Base-by-base conservation (phyloP, 192 early-diverging fungal genomes). In the Backusella mclennaniae region DNA sequence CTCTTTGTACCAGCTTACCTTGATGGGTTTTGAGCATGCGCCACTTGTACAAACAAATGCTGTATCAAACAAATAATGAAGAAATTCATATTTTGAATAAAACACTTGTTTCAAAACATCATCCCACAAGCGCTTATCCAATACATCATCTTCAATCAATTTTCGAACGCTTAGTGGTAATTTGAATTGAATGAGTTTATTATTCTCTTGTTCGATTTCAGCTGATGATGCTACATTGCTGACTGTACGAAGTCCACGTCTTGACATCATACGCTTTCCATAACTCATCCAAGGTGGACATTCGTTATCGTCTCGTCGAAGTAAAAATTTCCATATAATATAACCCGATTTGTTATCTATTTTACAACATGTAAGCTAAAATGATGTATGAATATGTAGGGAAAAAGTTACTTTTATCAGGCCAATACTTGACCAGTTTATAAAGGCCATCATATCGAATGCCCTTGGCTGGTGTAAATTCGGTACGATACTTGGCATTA, bases 391-490 rank as follows among this genome's bases (percentile, higher is more conserved):
- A 19, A 63, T n/a, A 35, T 23, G 15, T 19, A 67, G 31, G 11
- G 9, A 56, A 21, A 0, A 56, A 56, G 21, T 63, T 74, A 79
- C 77, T 46, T 80, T 72, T 84, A 52, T 90, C 81, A 17, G 76
- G 82, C 90, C 90, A 91, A 78, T 92, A 91, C 71, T 85, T 86
- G 15, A 89, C 91, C 8, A 93, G 21, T 12, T 89, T 90, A 77
- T 93, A 92, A 31, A 92, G 31, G 1, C 90, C 92, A 79, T 93
- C 91, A 73, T 93, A 92, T 17, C 92, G 85, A 23, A 86, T 82
- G 0, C 92, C 89, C 35, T 83, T 81, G 17, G 26, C 35, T 2
- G 68, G 68, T 21, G 68, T 38, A 26, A 69, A 69, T 0, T 46
- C 53, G 1, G 90, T 89, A 2, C 89, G 89, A 76, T 75, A 92